These are phyloP conservation scores for Phoma sp. DNA, from an alignment of 2,329 filamentous ascomycete species.

Conservation along the genomic window DNA sequence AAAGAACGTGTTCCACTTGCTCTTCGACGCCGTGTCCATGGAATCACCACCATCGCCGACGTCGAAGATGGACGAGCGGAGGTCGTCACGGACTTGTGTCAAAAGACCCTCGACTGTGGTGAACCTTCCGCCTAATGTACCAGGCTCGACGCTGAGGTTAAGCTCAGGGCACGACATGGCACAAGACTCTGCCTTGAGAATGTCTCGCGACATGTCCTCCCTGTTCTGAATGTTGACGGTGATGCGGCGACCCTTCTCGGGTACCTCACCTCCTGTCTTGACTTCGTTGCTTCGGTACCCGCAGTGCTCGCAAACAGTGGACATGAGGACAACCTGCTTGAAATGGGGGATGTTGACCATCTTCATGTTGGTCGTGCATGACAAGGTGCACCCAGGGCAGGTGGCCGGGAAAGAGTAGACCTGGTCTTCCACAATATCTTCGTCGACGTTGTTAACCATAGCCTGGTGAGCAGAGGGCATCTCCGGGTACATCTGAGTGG, in stretches of 20 bases:
- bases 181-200: conserved; percentile 95
- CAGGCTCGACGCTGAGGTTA: conserved; percentile 85
- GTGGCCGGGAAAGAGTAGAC: conserved; percentile 91
- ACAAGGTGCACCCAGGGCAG: conserved; percentile 88
- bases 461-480: conserved; percentile 44
- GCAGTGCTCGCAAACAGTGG: conserved; percentile 88
- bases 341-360: conserved; percentile 99
- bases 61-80: conserved; percentile 88
- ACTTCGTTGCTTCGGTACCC: conserved; percentile 97
- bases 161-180: conserved; percentile 87
- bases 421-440: conserved; percentile 90
- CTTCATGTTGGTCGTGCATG: conserved; percentile 94
- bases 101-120: conserved; percentile 95
- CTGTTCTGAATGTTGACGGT: conserved; percentile 73
- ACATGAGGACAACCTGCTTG: conserved; percentile 96
- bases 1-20: conserved; percentile 85
- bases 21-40: conserved; percentile 69
- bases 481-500: conserved; percentile 54
- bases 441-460: conserved; percentile 55
- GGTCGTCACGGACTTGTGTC: conserved; percentile 89
- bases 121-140: conserved; percentile 93
- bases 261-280: conserved; percentile 94
- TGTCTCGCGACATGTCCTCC: conserved; percentile 85
- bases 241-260: conserved; percentile 83
- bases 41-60: conserved; percentile 81